phyloP scores from a whole-genome alignment of 345 rosid species.

The Geranium brycei region DNA sequence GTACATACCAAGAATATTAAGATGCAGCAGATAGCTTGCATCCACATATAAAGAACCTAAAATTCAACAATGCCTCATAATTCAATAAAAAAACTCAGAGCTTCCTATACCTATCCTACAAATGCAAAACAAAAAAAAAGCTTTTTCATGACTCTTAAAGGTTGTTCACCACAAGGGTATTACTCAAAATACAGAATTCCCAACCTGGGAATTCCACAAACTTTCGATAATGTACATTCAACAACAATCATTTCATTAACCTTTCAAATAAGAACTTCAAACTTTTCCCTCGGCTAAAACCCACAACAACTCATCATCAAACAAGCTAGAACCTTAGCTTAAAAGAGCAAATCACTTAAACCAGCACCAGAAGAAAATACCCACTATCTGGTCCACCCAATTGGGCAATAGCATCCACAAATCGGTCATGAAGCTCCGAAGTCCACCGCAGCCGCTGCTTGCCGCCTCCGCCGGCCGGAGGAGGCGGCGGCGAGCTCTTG shows the following conservation, averaged over 20 bases:
- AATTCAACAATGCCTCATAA: background rate
- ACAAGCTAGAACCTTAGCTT: background rate
- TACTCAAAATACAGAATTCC: background rate
- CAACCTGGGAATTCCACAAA: background rate
- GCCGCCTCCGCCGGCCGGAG: conserved; percentile 5
- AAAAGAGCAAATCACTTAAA: background rate
- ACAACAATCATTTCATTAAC: no score
- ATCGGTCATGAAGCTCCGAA: conserved; percentile 16
- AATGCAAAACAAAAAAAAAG: no score
- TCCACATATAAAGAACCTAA: background rate
- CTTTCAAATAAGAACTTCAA: no score
- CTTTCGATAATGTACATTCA: background rate
- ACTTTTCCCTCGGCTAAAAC: no score
- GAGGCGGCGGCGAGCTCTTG: conserved; percentile 4
- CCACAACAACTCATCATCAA: background rate
- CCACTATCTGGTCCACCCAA: conserved; percentile 43
- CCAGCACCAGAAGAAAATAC: background rate
- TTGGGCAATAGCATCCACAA: conserved; percentile 31
- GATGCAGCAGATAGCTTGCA: no score
- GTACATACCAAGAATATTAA: background rate
- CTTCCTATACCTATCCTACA: background rate
- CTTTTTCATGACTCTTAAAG: background rate
- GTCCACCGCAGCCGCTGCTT: conserved; percentile 17
- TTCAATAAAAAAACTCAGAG: background rate
- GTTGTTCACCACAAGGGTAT: background rate